Base-by-base conservation (phyloP, 106 monocot genomes). In the Dendrobium officinale region DNA sequence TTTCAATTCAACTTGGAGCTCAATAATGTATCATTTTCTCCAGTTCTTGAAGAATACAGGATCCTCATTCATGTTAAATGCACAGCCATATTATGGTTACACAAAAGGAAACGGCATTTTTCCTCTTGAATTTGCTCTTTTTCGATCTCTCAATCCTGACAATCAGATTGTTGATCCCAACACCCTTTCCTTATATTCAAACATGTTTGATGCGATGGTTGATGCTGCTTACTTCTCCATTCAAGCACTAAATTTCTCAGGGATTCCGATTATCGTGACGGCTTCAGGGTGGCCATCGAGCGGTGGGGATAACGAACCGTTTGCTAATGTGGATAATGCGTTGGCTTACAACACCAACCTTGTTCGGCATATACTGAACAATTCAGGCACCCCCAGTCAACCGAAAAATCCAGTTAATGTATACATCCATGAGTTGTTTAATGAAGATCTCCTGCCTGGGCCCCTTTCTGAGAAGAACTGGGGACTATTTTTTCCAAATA, bases 131-230 rank as follows among this genome's bases (percentile, higher is more conserved):
- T 96, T 85, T 74, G 93, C 96, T 19, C 87, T 96, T 75, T 96
- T 96, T 64, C 82, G 81, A 13, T 75, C 90, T 15, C 82, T 87
- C 5, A 85, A 77, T 73, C 92, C 90, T 4, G 81, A 85, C 55
- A 92, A 85, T 56, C 86, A 86, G 84, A 89, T 94, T 67, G 87
- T 88, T 24, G 96, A 94, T 79, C 90, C 96, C 16, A 96, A 96
- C 67, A 96, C 96, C 54, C 79, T 87, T 64, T 84, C 79, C 9
- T 55, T 83, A 67, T 96, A 96, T 55, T 87, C 82, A 16, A 96
- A 92, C 75, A 94, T 96, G 96, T 94, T 96, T 78, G 96, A 92
- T 87, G 88, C 90, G 0, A 94, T 96, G 94, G 89, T 96, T 47
- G 96, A 96, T 90, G 90, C 94, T 70, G 79, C 94, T 5, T 94